Evolutionary conservation across 139 green algal genomes (phyloP), one percentile per base, ranked within the genome.

Genomic region (Auxenochlorella protothecoides): DNA sequence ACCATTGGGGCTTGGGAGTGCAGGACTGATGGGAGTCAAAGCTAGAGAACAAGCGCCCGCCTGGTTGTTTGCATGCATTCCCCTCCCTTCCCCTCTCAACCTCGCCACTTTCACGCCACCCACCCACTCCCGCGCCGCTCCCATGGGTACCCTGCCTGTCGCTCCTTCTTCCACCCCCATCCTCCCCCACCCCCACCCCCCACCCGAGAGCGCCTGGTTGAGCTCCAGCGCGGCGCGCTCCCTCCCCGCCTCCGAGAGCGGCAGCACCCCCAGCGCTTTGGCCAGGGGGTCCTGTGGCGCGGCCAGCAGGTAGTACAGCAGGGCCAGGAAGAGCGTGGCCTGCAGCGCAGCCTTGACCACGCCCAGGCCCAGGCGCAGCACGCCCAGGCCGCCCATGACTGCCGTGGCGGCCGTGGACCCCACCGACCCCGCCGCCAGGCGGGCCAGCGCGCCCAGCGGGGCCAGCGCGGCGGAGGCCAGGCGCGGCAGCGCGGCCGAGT

Each of bases 281-380:
- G 76, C 70, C 54, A 91, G 69, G 16, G 86, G 84, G 67, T 91
- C 86, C 5, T 63, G 63, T 5, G 76, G 63, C 5, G 82, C 74
- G 3, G 82, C 78, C 55, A 91, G 75, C 70, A 91, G 76, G 11
- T 76, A 78, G 74, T 83, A 87, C 60, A 90, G 77, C 72, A 88
- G 72, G 4, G 74, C 72, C 12, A 75, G 62, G 73, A 87, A 89
- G 5, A 89, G 68, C 13, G 64, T 71, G 3, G 78, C 66, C 70
- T 87, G 81, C 44, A 87, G 65, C 4, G 63, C 81, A 62, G 73
- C 68, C 65, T 80, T 75, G 56, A 81, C 69, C 7, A 87, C 61
- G 16, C 80, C 84, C 61, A 88, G 52, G 57, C 82, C 79, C 12
- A 89, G 73, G 55, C 78, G 72, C 59, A 89, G 64, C 59, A 89